Base-by-base conservation (phyloP, 352 stramenopile species). In the Plasmopara viticola region DNA sequence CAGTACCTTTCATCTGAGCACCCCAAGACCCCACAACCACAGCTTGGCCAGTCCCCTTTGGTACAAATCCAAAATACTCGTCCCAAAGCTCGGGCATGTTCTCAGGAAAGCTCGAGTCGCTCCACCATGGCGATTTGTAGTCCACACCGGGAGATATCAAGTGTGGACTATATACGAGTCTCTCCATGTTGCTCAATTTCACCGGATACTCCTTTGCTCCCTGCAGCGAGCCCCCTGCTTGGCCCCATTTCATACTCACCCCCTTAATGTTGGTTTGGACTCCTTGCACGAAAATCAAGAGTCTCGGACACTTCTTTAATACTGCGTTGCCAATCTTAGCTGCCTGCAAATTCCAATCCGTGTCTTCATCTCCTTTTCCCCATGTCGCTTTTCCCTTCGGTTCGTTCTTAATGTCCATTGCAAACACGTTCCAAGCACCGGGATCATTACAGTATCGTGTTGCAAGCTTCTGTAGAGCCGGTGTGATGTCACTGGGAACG, bases 391-490 rank as follows among this genome's bases (percentile, higher is more conserved):
- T 81, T 4, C 77, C 77, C 44, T 86, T 84, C 2, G 79, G 79
- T 42, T 90, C 77, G 62, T 87, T 90, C 59, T 90, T 90, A 56
- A 90, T 70, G 46, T 90, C 77, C 30, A 87, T 66, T 34, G 72
- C 79, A 31, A 90, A 60, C 2, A 90, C 77, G 44, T 90, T 90
- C 79, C 79, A 90, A 5, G 72, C 66, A 10, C 64, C 53, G 0
- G 72, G 64, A 48, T 87, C 76, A 28, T 76, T 47, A 46, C 77
- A 87, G 60, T 87, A 87, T 44, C 77, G 62, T 39, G 64, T 72
- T 9, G 77, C 77, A 5, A 87, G 60, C 42, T 67, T 71, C 49
- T 78, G 33, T 30, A 87, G 44, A 5, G 77, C 77, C 2, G 77
- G 72, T 6, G 67, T 74, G 48, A 87, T 85, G 51, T 84, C 70